Evolutionary conservation across 495 filamentous ascomycete genomes (phyloP).

Genomic region (Diplogelasinospora grovesii): DNA sequence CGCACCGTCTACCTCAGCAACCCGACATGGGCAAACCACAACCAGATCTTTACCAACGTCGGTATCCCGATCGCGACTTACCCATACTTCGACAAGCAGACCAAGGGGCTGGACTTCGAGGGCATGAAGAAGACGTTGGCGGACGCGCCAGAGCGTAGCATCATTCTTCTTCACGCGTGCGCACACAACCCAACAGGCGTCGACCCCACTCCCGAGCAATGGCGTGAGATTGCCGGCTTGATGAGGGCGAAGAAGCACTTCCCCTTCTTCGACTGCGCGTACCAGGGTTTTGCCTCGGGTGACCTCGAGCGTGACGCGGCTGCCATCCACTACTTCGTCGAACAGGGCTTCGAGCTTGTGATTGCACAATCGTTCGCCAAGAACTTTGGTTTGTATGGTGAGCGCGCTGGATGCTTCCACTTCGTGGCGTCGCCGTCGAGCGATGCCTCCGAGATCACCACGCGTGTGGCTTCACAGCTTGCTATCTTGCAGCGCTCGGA

Average conservation of each 20-base stretch:
- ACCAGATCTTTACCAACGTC: constrained; percentile 97
- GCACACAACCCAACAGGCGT: constrained; percentile 98
- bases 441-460: constrained; percentile 55
- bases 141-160: constrained; percentile 64
- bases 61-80: constrained; percentile 69
- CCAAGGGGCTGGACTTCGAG: constrained; percentile 84
- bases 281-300: constrained; percentile 96
- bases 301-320: constrained; percentile 78
- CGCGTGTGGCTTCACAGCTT: constrained; percentile 74
- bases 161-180: constrained; percentile 93
- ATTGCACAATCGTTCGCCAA: constrained; percentile 97
- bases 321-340: constrained; percentile 88
- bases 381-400: constrained; percentile 97
- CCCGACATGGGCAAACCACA: constrained; percentile 97
- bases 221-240: constrained; percentile 76
- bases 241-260: constrained; percentile 75
- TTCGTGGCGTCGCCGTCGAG: constrained; percentile 70
- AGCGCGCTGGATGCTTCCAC: constrained; percentile 95
- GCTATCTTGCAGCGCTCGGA: constrained; percentile 93
- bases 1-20: constrained; percentile 81
- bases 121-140: constrained; percentile 70
- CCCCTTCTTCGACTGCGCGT: constrained; percentile 98
- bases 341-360: constrained; percentile 91
- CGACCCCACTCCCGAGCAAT: constrained; percentile 89
- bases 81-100: constrained; percentile 85